These are phyloP conservation scores for Calycina herbarum DNA, from an alignment of 2,329 filamentous ascomycete genomes.

Conservation along the genomic window DNA sequence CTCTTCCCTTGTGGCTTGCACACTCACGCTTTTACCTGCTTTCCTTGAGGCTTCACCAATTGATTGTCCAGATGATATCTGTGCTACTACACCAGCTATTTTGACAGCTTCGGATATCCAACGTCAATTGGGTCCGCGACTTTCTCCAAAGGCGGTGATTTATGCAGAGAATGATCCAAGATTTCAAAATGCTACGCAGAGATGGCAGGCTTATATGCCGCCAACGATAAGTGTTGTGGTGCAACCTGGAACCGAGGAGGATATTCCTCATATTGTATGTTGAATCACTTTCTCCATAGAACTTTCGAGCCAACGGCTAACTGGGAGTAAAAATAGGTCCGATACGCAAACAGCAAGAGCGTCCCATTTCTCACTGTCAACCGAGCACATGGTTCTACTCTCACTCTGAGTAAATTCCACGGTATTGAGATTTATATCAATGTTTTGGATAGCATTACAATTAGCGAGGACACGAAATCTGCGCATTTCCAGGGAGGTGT, in stretches of 20 bases:
- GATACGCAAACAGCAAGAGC: slow-evolving; percentile 13
- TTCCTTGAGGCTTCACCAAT: too few relatives aligned
- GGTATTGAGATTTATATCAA: slow-evolving; percentile 16
- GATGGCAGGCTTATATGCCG: background rate
- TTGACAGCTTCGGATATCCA: background rate
- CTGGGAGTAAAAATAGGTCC: slow-evolving; percentile 5
- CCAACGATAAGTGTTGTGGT: slow-evolving; percentile 6
- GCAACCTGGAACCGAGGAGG: background rate
- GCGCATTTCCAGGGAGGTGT: slow-evolving; percentile 35
- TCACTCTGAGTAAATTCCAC: slow-evolving; percentile 9
- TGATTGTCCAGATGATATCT: too few relatives aligned
- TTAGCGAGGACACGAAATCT: slow-evolving; percentile 29
- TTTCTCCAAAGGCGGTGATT: background rate
- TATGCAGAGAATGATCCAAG: background rate
- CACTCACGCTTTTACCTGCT: too few relatives aligned
- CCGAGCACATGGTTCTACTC: slow-evolving; percentile 49
- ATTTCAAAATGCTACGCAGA: background rate
- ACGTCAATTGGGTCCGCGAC: background rate
- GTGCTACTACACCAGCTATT: too few relatives aligned
- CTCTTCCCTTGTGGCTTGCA: too few relatives aligned
- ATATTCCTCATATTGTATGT: slow-evolving; percentile 7
- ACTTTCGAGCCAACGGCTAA: slow-evolving; percentile 36
- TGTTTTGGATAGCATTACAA: slow-evolving; percentile 30
- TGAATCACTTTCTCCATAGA: background rate
- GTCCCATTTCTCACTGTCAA: slow-evolving; percentile 46